Percentiles rank a stretch among this genome's conserved stretches.
These are phyloP conservation scores for Talaromyces piceae DNA, from an alignment of 2,329 filamentous ascomycete genomes.

Conservation along the genomic window DNA sequence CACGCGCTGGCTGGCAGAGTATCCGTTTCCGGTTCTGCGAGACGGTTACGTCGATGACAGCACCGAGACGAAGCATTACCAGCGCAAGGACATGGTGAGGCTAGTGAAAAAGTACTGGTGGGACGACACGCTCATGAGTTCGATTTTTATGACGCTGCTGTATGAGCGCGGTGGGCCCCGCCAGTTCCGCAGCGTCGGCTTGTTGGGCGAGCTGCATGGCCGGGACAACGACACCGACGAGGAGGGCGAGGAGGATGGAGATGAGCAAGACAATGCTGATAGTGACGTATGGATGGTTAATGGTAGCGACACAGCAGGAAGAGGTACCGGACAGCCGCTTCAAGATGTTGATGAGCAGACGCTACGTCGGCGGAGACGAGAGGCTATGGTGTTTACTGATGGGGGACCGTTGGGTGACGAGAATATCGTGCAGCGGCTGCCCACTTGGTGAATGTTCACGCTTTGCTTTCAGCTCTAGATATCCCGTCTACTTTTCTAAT, in stretches of 20 bases:
- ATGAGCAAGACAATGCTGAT: constrained; percentile 33
- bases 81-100: constrained; percentile 32
- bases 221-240: constrained; percentile 36
- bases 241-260: neutral
- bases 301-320: constrained; percentile 45
- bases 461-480: constrained; percentile 5
- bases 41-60: constrained; percentile 35
- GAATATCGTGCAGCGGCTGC: constrained; percentile 67
- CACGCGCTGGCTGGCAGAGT: constrained; percentile 65
- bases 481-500: constrained; percentile 21
- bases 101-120: constrained; percentile 36
- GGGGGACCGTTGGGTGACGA: constrained; percentile 63
- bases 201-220: constrained; percentile 37
- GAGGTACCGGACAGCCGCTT: too few species aligned
- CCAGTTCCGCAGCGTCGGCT: constrained; percentile 35
- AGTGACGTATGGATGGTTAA: constrained; percentile 45
- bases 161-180: constrained; percentile 32
- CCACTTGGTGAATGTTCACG: constrained; percentile 15
- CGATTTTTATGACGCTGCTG: constrained; percentile 34
- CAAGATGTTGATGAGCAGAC: constrained; percentile 54
- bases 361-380: constrained; percentile 66
- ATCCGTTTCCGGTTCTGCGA: constrained; percentile 56
- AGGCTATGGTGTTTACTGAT: constrained; percentile 90
- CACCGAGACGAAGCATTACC: constrained; percentile 17
- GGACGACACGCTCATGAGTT: constrained; percentile 38